phyloP scores from a whole-genome alignment of 1,139 yeast genomes.

The Meyerozyma elateridarum region DNA sequence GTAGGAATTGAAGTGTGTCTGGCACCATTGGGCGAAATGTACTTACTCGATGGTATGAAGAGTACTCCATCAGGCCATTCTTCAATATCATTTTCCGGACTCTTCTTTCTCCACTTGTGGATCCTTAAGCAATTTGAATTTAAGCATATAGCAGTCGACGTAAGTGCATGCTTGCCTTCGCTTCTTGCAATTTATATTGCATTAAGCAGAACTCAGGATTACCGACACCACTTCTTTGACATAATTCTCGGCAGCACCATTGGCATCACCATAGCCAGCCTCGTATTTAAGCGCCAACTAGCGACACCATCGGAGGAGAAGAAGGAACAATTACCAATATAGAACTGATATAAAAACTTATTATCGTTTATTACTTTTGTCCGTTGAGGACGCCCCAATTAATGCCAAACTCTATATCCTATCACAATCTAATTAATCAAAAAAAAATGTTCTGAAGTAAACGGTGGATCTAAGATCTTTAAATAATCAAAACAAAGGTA shows the following conservation, averaged over 20 bases:
- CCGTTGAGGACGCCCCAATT: conserved; percentile 54
- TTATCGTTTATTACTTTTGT: conserved; percentile 20
- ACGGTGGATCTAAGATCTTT: conserved; percentile 6
- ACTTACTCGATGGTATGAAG: conserved; percentile 65
- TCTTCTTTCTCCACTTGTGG: conserved; percentile 39
- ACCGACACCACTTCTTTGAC: conserved; percentile 42
- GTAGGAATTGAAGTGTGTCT: conserved; percentile 26
- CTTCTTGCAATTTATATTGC: conserved; percentile 43
- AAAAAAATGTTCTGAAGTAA: conserved; percentile 13
- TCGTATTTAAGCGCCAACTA: neutral
- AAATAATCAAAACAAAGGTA: conserved; percentile 13
- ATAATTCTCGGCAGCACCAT: conserved; percentile 32
- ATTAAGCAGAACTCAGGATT: conserved; percentile 38
- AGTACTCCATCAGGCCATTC: conserved; percentile 85
- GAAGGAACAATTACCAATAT: neutral
- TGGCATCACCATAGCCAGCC: conserved; percentile 17
- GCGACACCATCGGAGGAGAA: neutral
- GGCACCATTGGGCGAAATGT: conserved; percentile 43
- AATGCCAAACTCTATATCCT: conserved; percentile 49
- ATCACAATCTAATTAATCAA: conserved; percentile 19
- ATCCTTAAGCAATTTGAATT: neutral
- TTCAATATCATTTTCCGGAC: conserved; percentile 61
- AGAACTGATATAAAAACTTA: conserved; percentile 1
- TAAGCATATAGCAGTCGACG: conserved; percentile 6
- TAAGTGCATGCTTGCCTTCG: conserved; percentile 21